Conservation (phyloP, 1,284 basidiomycete species). For the Puccinia coronata region DNA sequence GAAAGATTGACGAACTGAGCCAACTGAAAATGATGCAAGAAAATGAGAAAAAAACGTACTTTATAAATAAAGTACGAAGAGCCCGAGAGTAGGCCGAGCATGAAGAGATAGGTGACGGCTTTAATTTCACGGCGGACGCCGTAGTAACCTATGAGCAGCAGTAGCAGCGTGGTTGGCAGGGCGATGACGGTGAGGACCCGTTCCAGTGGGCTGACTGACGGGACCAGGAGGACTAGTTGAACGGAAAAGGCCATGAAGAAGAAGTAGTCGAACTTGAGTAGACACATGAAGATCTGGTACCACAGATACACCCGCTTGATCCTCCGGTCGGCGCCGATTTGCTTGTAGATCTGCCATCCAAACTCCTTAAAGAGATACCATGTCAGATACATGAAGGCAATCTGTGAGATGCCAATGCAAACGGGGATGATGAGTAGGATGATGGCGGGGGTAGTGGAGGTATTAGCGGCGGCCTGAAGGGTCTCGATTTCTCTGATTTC, state of each 20-base stretch:
- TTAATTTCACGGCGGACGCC: constrained; percentile 16
- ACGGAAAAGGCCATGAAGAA: constrained; percentile 41
- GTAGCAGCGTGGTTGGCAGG: constrained; percentile 1
- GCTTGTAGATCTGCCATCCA: constrained; percentile 45
- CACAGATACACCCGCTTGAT: constrained; percentile 37
- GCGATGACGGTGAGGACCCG: constrained; percentile 34
- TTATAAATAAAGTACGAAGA: constrained; percentile 39
- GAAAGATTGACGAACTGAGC: background rate
- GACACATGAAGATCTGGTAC: constrained; percentile 44
- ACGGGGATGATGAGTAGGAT: constrained; percentile 22
- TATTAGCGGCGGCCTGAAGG: no score
- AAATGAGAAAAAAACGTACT: no score
- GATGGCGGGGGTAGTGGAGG: background rate
- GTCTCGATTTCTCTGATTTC: constrained; percentile 34
- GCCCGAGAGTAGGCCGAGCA: constrained; percentile 23
- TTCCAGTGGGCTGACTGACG: constrained; percentile 13
- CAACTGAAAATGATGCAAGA: background rate
- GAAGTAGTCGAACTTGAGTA: constrained; percentile 44
- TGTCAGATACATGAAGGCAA: constrained; percentile 22
- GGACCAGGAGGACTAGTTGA: constrained; percentile 41
- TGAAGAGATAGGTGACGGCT: background rate
- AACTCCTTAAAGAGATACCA: constrained; percentile 46
- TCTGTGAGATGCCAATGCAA: constrained; percentile 4
- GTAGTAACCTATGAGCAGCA: constrained; percentile 30
- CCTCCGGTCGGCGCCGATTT: constrained; percentile 35